phyloP scores from a whole-genome alignment of 106 monocot species.

The Hemerocallis citrina region DNA sequence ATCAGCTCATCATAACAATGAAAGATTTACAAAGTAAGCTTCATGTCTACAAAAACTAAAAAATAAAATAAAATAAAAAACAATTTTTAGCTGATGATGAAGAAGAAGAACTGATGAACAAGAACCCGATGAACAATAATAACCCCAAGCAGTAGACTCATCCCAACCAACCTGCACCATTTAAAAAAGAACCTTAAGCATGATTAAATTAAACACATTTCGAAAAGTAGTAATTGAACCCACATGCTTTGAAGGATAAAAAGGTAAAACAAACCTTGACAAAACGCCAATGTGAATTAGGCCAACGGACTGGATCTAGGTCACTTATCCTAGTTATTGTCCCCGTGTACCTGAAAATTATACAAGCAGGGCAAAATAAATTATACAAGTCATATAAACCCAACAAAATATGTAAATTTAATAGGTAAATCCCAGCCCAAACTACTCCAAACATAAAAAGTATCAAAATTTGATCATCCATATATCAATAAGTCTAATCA shows the following conservation, averaged over 20 bases:
- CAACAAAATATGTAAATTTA: background rate
- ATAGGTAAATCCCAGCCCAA: background rate
- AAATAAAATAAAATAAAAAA: too few species aligned
- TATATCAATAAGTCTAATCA: background rate
- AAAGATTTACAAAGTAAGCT: background rate
- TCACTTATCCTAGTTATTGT: constrained; percentile 88
- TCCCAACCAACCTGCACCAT: constrained; percentile 92
- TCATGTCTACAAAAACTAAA: constrained; percentile 5
- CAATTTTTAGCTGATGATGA: too few species aligned
- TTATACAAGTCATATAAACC: background rate
- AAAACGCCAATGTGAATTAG: constrained; percentile 96
- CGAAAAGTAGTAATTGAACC: background rate
- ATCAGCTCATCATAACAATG: background rate
- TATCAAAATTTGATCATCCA: background rate
- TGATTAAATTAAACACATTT: background rate
- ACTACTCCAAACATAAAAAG: background rate
- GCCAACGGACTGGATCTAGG: constrained; percentile 72
- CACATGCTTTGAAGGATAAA: background rate
- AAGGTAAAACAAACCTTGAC: constrained; percentile 50
- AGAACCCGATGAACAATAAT: background rate
- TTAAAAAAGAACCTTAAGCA: too few species aligned
- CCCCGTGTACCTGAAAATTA: constrained; percentile 76
- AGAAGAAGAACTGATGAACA: background rate
- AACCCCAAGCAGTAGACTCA: constrained; percentile 91
- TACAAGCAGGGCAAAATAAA: background rate